phyloP scores from a whole-genome alignment of 2,329 filamentous ascomycete species.

The Neurospora sp. region DNA sequence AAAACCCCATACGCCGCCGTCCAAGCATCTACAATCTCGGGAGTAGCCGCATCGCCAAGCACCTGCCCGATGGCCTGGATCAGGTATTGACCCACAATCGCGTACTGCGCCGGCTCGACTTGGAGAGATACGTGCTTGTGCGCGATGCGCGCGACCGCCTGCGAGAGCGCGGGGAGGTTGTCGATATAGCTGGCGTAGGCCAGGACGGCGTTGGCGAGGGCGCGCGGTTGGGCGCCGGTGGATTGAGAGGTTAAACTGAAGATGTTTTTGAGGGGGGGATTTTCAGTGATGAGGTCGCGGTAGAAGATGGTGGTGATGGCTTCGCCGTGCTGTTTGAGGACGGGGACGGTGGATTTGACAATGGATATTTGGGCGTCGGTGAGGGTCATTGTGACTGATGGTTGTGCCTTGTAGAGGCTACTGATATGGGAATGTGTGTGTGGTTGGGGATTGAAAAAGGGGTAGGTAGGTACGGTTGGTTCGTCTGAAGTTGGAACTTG shows the following conservation, averaged over 20 bases:
- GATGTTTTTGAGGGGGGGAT: conserved; percentile 56
- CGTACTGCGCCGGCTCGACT: conserved; percentile 59
- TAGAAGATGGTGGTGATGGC: conserved; percentile 64
- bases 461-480: not conserved
- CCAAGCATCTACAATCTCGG: conserved; percentile 60
- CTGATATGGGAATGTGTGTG: conserved; percentile 1
- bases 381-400: conserved; percentile 27
- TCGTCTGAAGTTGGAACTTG: not conserved
- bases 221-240: conserved; percentile 50
- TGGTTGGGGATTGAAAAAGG: not conserved
- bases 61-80: conserved; percentile 58
- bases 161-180: conserved; percentile 42
- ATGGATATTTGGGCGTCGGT: conserved; percentile 55
- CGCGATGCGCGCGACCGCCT: conserved; percentile 46
- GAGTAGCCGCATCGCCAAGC: conserved; percentile 55
- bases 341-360: conserved; percentile 68
- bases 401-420: not conserved
- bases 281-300: conserved; percentile 51
- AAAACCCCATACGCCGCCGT: conserved; percentile 61
- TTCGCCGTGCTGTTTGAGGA: conserved; percentile 57
- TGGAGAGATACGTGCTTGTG: conserved; percentile 65
- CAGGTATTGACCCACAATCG: conserved; percentile 59
- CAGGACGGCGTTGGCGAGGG: conserved; percentile 54
- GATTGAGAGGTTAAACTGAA: conserved; percentile 60
- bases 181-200: conserved; percentile 64